These are phyloP conservation scores for Hemileia vastatrix DNA, from an alignment of 1,284 basidiomycete genomes.

Conservation along the genomic window DNA sequence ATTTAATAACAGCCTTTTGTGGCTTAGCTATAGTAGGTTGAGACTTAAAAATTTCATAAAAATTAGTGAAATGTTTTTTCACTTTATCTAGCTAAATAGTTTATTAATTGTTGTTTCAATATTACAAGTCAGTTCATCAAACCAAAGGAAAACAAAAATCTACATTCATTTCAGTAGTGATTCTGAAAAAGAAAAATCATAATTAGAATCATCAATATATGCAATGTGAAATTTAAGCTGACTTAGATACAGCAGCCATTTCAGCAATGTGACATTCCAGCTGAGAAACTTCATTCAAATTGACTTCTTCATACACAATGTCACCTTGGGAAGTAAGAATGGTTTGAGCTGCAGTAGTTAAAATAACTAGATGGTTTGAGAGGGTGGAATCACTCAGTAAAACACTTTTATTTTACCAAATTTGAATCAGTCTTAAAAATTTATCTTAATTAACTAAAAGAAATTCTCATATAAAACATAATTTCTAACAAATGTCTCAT, in stretches of 20 bases:
- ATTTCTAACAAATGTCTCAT: too few relatives aligned
- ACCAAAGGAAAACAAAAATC: neutral
- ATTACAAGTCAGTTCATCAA: neutral
- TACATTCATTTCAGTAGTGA: conserved; percentile 55
- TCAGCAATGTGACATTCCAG: conserved; percentile 79
- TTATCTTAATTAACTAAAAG: too few relatives aligned
- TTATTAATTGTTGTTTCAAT: neutral
- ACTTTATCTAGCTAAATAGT: conserved; percentile 66
- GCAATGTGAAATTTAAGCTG: too few relatives aligned
- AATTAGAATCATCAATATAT: too few relatives aligned
- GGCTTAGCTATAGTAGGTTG: conserved; percentile 92
- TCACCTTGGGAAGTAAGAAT: conserved; percentile 87
- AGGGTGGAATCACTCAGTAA: conserved; percentile 24
- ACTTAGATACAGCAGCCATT: conserved; percentile 85
- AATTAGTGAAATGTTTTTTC: conserved; percentile 84
- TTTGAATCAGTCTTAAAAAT: too few relatives aligned
- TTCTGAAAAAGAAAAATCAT: conserved; percentile 50
- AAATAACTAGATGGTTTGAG: conserved; percentile 80
- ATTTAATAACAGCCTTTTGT: conserved; percentile 94
- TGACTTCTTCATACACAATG: conserved; percentile 85
- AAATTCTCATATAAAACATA: too few relatives aligned
- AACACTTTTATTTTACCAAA: too few relatives aligned
- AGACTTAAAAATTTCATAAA: conserved; percentile 93
- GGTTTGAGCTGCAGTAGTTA: conserved; percentile 92
- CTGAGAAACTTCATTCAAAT: conserved; percentile 88